Base-by-base conservation (phyloP, 2,329 filamentous ascomycete genomes). In the Phaeosphaeriaceae sp. region DNA sequence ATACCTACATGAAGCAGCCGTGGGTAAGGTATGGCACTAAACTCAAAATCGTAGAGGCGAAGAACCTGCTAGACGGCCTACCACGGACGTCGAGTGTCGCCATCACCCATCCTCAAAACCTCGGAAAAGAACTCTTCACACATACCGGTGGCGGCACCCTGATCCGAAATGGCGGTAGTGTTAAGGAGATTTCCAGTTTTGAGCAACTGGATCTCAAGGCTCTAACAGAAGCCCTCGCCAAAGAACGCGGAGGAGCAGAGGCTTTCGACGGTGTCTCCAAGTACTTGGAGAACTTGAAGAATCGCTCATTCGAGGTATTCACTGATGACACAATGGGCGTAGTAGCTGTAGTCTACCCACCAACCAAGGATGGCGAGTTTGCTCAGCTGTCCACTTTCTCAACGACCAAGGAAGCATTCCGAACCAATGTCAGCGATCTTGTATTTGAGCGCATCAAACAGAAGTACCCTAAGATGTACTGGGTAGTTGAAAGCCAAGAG, bases 21-120 rank as follows among this genome's bases (percentile, higher is more conserved):
- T 99, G 93, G 94, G 94, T 95, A 74, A 87, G 90, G 69, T 95
- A 94, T 71, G 94, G 94, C 56, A 97, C 93, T 30, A 85, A 92
- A 56, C 82, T 97, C 58, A 99, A 99, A 86, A 97, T 99, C 75
- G 90, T 89, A 77, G 92, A 99, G 78, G 95, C 96, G 77, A 96
- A 96, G 81, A 92, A 96, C 50, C 83, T 99, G 21, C 79, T 99
- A 43, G 90, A 91, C 63, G 87, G 89, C 41, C 84, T 99, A 15
- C 94, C 94, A 42, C 87, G 90, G 64, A 93, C 90, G 48, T 97
- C 93, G 15, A 96, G 90, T 64, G 93, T 99, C 41, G 94, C 94
- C 54, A 97, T 99, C 67, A 99, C 97, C 63, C 92, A 97, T 76
- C 93, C 94, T 2, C 92, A 90, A 58, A 92, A 96, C 73, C 82